Evolutionary conservation across 768 basidiomycete species (phyloP), one percentile per base, ranked within the genome.

Genomic region (Boletellus sp.): DNA sequence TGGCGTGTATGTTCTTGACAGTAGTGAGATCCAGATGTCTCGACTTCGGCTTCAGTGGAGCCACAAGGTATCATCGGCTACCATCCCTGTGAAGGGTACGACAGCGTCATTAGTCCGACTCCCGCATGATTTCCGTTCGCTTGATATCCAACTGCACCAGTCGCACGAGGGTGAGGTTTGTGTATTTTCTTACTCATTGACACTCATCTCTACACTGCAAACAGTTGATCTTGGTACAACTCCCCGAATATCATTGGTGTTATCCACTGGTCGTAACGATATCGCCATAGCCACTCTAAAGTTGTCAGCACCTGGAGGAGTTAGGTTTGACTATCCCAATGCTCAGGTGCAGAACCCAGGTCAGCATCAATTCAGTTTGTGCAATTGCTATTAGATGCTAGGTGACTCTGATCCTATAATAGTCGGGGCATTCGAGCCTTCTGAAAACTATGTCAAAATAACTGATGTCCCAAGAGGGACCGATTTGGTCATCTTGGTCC

Each of bases 241-340:
- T 11, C 73, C 83, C 12, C 74, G 67, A 22, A 66, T 90, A 16
- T 72, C 78, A 49, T 67, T 89, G 26, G 69, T 72, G 3, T 45
- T 93, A n/a, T 78, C 74, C 15, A 81, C 84, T 11, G 86, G 90
- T 11, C 76, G 85, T 36, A 93, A 93, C 59, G 67, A 78, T 20
- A 60, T 89, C n/a, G 64, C 70, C 5, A 74, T 73, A 50, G 78
- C 79, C 13, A 75, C 68, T 9, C 56, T 91, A 38, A 78, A 72
- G 42, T 68, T 90, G 19, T 68, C 74, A 17, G 74, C 80, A 3
- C 76, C 82, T 34, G 78, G 78, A 13, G 79, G 82, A 1, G 69
- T 78, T 22, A 60, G 59, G 72, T 87, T 73, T 61, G 67, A 52
- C 68, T 73, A 60, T 47, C 35, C 67, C 32, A 73, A 80, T 20